phyloP scores from a whole-genome alignment of 164 flowering plant species.

The Kingdonia uniflora region DNA sequence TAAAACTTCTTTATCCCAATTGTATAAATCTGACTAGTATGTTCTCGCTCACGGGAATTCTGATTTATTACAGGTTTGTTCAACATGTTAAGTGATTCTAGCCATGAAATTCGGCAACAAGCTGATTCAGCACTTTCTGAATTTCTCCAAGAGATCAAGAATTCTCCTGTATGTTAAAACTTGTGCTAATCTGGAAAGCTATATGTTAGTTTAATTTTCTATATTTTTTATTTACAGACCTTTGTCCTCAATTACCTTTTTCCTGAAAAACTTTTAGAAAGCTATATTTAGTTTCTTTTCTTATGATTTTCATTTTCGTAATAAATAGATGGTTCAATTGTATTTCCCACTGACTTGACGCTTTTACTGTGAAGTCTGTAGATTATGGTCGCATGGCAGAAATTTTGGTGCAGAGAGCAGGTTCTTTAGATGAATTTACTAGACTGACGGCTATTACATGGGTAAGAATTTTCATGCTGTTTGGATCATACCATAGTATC shows the following conservation, averaged over 20 bases:
- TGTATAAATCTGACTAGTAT: no score
- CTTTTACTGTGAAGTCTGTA: conserved; percentile 89
- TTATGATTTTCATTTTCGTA: no score
- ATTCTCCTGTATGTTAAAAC: conserved; percentile 73
- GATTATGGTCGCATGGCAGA: conserved; percentile 99
- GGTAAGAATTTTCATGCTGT: conserved; percentile 36
- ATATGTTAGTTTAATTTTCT: no score
- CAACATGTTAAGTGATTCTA: conserved; percentile 92
- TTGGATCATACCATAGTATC: not conserved
- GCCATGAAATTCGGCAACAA: conserved; percentile 95
- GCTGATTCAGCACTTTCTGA: conserved; percentile 99
- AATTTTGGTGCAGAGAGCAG: conserved; percentile 91
- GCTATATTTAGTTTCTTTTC: not conserved
- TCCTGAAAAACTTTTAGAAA: not conserved
- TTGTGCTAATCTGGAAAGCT: not conserved
- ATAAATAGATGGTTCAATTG: no score
- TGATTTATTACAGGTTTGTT: conserved; percentile 57
- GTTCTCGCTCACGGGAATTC: not conserved
- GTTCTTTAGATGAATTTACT: conserved; percentile 84
- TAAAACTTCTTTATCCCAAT: not conserved
- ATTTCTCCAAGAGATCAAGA: conserved; percentile 95
- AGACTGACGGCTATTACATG: conserved; percentile 88
- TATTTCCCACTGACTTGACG: conserved; percentile 5
- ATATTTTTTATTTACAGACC: not conserved
- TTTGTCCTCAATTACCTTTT: not conserved